phyloP scores from a whole-genome alignment of 352 stramenopile species.

The Stephanocyclus meneghinianus region DNA sequence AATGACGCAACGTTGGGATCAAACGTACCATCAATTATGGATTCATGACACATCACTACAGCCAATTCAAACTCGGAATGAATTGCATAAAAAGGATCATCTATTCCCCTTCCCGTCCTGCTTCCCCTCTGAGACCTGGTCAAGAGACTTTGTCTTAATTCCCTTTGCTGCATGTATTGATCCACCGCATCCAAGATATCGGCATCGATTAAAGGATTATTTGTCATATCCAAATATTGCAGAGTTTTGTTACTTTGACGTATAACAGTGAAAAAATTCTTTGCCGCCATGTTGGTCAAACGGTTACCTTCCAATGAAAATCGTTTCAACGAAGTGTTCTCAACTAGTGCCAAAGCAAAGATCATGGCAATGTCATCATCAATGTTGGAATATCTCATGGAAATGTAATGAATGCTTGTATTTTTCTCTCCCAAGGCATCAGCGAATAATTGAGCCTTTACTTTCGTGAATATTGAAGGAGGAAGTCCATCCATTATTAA shows the following conservation, averaged over 20 bases:
- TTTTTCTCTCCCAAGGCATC: slow-evolving; percentile 25
- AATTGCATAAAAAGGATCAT: background rate
- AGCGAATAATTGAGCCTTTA: slow-evolving; percentile 18
- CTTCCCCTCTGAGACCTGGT: slow-evolving; percentile 4
- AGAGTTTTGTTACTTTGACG: slow-evolving; percentile 18
- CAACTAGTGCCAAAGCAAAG: slow-evolving; percentile 29
- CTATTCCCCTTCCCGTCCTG: background rate
- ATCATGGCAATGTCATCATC: slow-evolving; percentile 24
- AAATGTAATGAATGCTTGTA: slow-evolving; percentile 17
- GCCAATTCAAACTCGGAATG: background rate
- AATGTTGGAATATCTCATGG: slow-evolving; percentile 32
- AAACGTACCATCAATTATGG: background rate
- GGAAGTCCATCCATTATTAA: slow-evolving; percentile 38
- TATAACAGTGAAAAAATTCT: slow-evolving; percentile 35
- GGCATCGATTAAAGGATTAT: slow-evolving; percentile 20
- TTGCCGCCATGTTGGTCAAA: slow-evolving; percentile 8
- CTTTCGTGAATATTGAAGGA: background rate
- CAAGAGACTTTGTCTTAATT: slow-evolving; percentile 13
- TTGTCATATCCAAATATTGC: slow-evolving; percentile 27
- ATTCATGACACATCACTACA: slow-evolving; percentile 7
- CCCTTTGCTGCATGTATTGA: slow-evolving; percentile 33
- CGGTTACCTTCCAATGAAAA: slow-evolving; percentile 25
- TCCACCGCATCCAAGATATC: slow-evolving; percentile 18
- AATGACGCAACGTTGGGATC: background rate
- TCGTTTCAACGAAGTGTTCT: slow-evolving; percentile 25